These are phyloP conservation scores for Albatrellus ellisii DNA, from an alignment of 768 basidiomycete genomes.

Conservation along the genomic window DNA sequence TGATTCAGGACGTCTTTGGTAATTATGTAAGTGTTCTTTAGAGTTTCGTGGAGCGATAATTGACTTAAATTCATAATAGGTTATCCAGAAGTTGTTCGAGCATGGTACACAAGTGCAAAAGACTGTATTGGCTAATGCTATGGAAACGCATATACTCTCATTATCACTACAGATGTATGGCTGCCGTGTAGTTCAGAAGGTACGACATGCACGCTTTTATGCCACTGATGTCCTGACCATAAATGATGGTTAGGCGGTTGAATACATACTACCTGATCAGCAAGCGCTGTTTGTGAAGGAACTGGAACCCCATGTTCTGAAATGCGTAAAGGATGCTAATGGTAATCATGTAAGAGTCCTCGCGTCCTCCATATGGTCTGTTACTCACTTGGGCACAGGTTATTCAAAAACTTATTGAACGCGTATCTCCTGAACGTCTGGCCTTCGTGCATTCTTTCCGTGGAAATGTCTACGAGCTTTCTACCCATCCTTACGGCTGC, in stretches of 20 bases:
- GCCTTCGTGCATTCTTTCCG: constrained; percentile 64
- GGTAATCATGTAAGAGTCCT: constrained; percentile 76
- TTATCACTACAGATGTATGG: constrained; percentile 91
- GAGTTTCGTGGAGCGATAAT: neutral
- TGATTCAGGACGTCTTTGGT: constrained; percentile 90
- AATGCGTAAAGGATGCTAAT: constrained; percentile 83
- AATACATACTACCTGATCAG: constrained; percentile 67
- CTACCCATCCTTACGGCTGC: constrained; percentile 88
- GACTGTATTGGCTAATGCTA: constrained; percentile 47
- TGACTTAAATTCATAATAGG: constrained; percentile 30
- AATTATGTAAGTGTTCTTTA: constrained; percentile 61
- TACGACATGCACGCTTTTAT: constrained; percentile 18
- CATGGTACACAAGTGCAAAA: constrained; percentile 69
- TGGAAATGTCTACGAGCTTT: constrained; percentile 67
- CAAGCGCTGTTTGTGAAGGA: constrained; percentile 66
- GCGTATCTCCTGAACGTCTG: constrained; percentile 63
- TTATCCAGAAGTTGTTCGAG: constrained; percentile 90
- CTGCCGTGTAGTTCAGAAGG: constrained; percentile 93
- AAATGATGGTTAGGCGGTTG: constrained; percentile 65
- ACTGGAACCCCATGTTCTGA: constrained; percentile 66
- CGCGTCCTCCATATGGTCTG: neutral
- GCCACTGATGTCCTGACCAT: constrained; percentile 7
- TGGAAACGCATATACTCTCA: constrained; percentile 67
- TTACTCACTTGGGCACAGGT: constrained; percentile 32
- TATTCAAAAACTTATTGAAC: constrained; percentile 80